phyloP scores from a whole-genome alignment of 768 basidiomycete genomes.

The Tubosaeta brunneosetosa region DNA sequence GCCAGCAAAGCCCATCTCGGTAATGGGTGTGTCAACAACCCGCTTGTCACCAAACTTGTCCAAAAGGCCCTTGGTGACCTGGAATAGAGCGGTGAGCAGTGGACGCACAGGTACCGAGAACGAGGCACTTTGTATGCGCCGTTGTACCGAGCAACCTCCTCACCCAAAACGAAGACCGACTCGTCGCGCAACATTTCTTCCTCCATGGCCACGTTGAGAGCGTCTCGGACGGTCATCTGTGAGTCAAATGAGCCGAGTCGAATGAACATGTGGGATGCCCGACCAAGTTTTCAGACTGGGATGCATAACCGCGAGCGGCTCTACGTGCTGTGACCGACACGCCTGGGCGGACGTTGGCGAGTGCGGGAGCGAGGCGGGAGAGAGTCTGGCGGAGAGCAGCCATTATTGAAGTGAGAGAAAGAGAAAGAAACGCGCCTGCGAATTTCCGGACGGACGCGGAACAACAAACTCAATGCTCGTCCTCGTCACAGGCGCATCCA shows the following conservation, averaged over 20 bases:
- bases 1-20: conserved; percentile 99
- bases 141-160: conserved; percentile 98
- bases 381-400: conserved; percentile 54
- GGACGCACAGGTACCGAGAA: not conserved
- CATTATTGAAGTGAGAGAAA: conserved; percentile 38
- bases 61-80: conserved; percentile 97
- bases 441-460: conserved; percentile 23
- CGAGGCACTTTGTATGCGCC: conserved; percentile 84
- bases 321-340: conserved; percentile 40
- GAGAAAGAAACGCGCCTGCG: conserved; percentile 8
- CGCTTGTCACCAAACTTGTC: conserved; percentile 99
- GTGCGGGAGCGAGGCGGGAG: conserved; percentile 55
- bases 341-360: conserved; percentile 39
- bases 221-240: conserved; percentile 98
- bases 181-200: conserved; percentile 98
- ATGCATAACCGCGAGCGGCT: conserved; percentile 58
- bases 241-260: conserved; percentile 12
- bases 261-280: conserved; percentile 19
- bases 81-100: conserved; percentile 9
- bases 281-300: conserved; percentile 49
- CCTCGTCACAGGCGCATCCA: conserved; percentile 83
- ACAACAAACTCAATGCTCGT: conserved; percentile 47
- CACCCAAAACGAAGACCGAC: conserved; percentile 90
- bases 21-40: conserved; percentile 95
- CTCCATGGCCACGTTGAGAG: conserved; percentile 96